Conservation (phyloP, 306 rosid species). For the Pachyrhizus erosus region DNA sequence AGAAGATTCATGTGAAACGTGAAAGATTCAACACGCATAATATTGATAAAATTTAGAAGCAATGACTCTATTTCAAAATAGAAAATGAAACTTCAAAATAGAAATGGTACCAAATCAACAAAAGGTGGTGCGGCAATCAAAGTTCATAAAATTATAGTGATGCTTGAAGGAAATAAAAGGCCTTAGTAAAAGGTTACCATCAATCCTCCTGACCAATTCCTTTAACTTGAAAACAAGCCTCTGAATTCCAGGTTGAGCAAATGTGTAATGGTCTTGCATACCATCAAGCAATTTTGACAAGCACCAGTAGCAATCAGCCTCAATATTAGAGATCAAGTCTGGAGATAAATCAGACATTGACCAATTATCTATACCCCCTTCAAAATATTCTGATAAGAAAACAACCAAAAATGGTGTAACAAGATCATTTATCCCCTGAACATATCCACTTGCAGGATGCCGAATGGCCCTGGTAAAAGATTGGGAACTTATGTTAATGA, state of each 20-base stretch:
- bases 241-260: constrained; percentile 95
- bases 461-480: constrained; percentile 81
- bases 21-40: not conserved
- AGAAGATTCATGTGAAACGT: not conserved
- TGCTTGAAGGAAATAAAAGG: constrained; percentile 22
- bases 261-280: constrained; percentile 95
- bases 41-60: constrained; percentile 11
- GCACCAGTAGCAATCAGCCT: constrained; percentile 95
- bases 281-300: constrained; percentile 90
- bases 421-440: constrained; percentile 95
- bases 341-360: constrained; percentile 70
- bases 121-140: not conserved
- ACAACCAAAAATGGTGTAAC: constrained; percentile 86
- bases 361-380: constrained; percentile 78
- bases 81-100: constrained; percentile 12
- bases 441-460: constrained; percentile 96
- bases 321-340: constrained; percentile 64
- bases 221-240: constrained; percentile 86
- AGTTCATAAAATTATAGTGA: not conserved
- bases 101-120: not conserved
- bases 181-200: constrained; percentile 62
- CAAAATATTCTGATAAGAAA: constrained; percentile 79
- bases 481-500: constrained; percentile 29
- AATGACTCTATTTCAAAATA: constrained; percentile 11
- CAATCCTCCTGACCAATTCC: constrained; percentile 86